Evolutionary conservation across 1,284 basidiomycete genomes (phyloP).

Genomic region (Sanghuangporus sanghuang): DNA sequence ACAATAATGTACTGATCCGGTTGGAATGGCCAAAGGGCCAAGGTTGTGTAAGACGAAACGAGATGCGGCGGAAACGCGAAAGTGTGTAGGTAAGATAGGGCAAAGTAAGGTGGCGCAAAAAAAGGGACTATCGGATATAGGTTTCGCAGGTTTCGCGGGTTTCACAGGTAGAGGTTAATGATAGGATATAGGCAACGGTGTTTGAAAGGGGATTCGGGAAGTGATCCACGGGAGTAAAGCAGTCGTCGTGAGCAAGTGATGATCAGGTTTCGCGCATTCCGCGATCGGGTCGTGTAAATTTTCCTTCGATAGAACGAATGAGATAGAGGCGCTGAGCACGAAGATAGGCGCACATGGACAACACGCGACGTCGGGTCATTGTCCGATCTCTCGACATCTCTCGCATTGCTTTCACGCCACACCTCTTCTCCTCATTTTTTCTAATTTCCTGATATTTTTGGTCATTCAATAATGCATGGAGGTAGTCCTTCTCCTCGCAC

Average conservation of each 20-base stretch:
- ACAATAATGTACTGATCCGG: not conserved
- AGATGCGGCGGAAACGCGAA: not conserved
- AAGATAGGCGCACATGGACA: too few species aligned
- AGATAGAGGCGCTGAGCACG: too few species aligned
- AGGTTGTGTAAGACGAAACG: not conserved
- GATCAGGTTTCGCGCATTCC: too few species aligned
- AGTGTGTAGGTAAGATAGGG: not conserved
- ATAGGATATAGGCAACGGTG: too few species aligned
- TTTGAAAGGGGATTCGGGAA: too few species aligned
- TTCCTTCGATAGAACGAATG: too few species aligned
- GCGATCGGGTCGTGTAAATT: too few species aligned
- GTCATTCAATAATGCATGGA: slow-evolving; percentile 6
- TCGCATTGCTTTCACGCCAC: not conserved
- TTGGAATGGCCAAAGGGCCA: not conserved
- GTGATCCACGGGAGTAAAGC: too few species aligned
- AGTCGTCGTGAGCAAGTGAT: too few species aligned
- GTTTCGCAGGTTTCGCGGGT: not conserved
- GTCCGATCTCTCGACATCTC: too few species aligned
- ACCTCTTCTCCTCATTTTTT: not conserved
- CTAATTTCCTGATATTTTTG: not conserved
- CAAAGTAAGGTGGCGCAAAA: not conserved
- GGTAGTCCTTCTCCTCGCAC: not conserved
- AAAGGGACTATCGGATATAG: not conserved
- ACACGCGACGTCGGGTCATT: too few species aligned
- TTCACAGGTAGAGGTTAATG: not conserved